Conservation (phyloP, 495 filamentous ascomycete species). For the Penicillium ochrochloron region DNA sequence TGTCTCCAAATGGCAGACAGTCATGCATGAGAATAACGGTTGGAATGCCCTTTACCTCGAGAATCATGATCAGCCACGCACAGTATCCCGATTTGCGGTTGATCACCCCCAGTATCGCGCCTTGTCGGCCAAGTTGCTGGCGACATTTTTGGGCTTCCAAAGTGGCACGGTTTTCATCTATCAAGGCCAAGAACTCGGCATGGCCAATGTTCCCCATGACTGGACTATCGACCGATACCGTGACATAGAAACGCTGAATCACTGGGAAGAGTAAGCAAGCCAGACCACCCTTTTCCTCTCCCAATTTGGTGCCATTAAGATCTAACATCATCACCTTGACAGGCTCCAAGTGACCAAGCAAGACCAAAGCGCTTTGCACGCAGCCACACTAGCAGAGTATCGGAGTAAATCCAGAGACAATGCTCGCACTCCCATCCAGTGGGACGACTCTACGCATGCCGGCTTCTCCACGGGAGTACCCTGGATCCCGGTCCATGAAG, state of each 20-base stretch:
- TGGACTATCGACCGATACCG: conserved; percentile 54
- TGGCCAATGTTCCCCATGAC: conserved; percentile 48
- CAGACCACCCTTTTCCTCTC: background rate
- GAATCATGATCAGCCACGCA: conserved; percentile 63
- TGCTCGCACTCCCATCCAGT: background rate
- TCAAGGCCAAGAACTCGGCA: conserved; percentile 69
- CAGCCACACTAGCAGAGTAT: background rate
- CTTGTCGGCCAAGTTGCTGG: conserved; percentile 60
- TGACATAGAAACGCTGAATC: conserved; percentile 56
- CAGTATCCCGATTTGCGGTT: conserved; percentile 59
- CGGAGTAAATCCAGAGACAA: background rate
- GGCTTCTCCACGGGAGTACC: background rate
- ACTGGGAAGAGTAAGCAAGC: conserved; percentile 30
- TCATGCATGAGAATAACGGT: conserved; percentile 46
- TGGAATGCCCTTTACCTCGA: conserved; percentile 68
- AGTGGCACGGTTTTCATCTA: conserved; percentile 70
- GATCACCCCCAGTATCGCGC: conserved; percentile 35
- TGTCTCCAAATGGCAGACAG: conserved; percentile 51
- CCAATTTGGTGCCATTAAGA: background rate
- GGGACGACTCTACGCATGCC: background rate
- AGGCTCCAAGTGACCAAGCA: background rate
- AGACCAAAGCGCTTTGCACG: background rate
- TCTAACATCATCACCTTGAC: background rate
- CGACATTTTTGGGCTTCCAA: conserved; percentile 55
- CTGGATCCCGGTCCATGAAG: background rate